Conservation (phyloP, 2,329 filamentous ascomycete genomes). For the Botrytis deweyae region DNA sequence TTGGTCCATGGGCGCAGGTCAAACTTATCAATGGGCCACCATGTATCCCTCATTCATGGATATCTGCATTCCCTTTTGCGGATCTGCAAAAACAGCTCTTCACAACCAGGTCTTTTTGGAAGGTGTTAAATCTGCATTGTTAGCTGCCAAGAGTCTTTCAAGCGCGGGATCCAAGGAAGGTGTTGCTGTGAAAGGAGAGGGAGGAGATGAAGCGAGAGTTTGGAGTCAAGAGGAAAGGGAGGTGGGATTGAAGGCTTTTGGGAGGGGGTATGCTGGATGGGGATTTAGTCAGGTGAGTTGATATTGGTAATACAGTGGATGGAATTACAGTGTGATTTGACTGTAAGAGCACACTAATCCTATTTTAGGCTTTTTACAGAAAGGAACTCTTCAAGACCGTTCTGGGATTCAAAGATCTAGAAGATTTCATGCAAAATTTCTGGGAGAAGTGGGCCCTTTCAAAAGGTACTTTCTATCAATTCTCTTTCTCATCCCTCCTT, state of each 20-base stretch:
- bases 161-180: constrained; percentile 53
- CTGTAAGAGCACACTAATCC: not conserved
- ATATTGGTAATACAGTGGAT: not conserved
- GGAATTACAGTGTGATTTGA: no score
- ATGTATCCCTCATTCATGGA: constrained; percentile 59
- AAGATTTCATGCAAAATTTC: constrained; percentile 72
- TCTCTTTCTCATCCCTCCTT: not conserved
- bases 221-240: constrained; percentile 56
- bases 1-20: constrained; percentile 70
- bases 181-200: constrained; percentile 40
- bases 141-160: constrained; percentile 54
- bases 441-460: constrained; percentile 74
- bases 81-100: constrained; percentile 60
- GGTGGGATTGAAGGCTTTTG: constrained; percentile 67
- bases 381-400: constrained; percentile 64
- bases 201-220: constrained; percentile 42
- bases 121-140: constrained; percentile 59
- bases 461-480: constrained; percentile 49
- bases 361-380: constrained; percentile 61
- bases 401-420: constrained; percentile 65
- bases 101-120: constrained; percentile 70
- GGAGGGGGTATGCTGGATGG: constrained; percentile 76
- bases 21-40: constrained; percentile 62
- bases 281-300: constrained; percentile 64
- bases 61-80: constrained; percentile 64